These are phyloP conservation scores for Scutellaria baicalensis DNA, from an alignment of 257 asterid genomes.

Conservation along the genomic window DNA sequence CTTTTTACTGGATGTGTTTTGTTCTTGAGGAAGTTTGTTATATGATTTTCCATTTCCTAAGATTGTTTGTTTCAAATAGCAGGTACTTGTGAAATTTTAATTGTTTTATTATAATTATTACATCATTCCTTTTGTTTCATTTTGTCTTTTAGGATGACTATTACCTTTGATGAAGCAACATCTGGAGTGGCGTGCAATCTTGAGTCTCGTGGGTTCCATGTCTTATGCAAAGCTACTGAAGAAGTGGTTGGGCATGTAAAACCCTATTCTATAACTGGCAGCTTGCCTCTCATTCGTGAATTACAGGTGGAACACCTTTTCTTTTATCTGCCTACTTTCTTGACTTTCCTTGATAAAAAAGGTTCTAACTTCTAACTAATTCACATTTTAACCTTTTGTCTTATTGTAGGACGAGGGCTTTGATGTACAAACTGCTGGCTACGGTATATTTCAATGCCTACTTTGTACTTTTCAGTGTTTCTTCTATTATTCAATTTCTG, in stretches of 20 bases:
- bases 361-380: background rate
- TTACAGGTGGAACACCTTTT: constrained; percentile 52
- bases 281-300: constrained; percentile 88
- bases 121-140: background rate
- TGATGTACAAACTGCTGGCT: constrained; percentile 93
- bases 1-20: background rate
- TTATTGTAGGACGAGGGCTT: constrained; percentile 88
- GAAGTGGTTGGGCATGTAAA: constrained; percentile 86
- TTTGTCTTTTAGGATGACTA: constrained; percentile 39
- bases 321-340: background rate
- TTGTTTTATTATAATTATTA: background rate
- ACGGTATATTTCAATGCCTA: constrained; percentile 45
- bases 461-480: background rate
- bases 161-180: constrained; percentile 65
- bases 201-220: constrained; percentile 85
- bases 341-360: background rate
- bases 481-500: background rate
- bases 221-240: constrained; percentile 90
- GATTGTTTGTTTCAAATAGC: background rate
- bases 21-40: background rate
- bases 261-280: constrained; percentile 95
- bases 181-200: constrained; percentile 94
- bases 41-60: background rate
- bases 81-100: background rate
- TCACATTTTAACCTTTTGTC: background rate